Base-by-base conservation (phyloP, 495 filamentous ascomycete genomes). In the Aspergillus sparsus region DNA sequence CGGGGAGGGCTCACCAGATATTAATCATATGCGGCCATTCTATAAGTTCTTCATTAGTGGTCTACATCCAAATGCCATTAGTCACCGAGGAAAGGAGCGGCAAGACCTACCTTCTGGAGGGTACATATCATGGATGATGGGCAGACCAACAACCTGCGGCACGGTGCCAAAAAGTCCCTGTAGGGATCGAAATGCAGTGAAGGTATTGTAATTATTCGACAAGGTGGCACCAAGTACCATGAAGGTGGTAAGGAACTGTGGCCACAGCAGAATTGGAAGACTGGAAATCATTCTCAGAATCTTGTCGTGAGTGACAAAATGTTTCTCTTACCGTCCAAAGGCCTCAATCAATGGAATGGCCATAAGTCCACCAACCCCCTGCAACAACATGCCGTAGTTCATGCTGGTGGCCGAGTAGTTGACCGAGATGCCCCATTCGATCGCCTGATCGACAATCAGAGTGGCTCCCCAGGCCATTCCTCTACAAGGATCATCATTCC, bases 281-380 rank as follows among this genome's bases (percentile, higher is more conserved):
- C 72, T 78, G 9, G 42, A 27, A 27, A 27, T 27, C 1, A 27
- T 27, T 27, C 21, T 27, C 21, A 27, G 21, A 27, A 27, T 27
- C 27, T 44, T 46, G 57, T 18, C 21, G 35, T 42, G 13, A 67
- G 61, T 52, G 32, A 16, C 10, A 21, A 37, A 49, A 57, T 53
- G n/a, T 52, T 35, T 53, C 71, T 12, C 21, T 27, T 61, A 79
- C 70, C 80, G 70, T 41, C 80, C 82, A 65, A 76, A 82, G 15
- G 76, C 68, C 55, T 81, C 75, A 50, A 77, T 73, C 0, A 83
- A 60, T 5, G 79, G 79, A 11, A 84, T 80, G 0, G 76, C 80
- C 54, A 82, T 70, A n/a, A 83, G 66, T 7, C 82, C 80, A 32
- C 82, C 81, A 50, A 81, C 75, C 0, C 79, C 82, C 62, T 83